Evolutionary conservation across 176 grass and related monocot species (phyloP).

Genomic region (Lolium rigidum): DNA sequence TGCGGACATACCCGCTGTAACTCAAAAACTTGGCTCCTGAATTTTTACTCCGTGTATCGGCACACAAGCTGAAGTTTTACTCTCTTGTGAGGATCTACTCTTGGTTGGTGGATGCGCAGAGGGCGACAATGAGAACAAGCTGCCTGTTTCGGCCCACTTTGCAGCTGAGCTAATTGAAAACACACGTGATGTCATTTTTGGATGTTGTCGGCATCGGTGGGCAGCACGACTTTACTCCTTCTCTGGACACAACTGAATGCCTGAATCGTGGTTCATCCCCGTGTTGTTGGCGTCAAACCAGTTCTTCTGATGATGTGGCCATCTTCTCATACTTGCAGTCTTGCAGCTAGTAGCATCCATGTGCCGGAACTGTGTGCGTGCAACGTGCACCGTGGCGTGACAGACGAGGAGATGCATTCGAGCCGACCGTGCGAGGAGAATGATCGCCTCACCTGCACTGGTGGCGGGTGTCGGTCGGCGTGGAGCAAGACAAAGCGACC

Average conservation of each 20-base stretch:
- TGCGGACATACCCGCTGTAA: too few species aligned
- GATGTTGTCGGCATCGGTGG: not conserved
- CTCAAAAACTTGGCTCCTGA: not conserved
- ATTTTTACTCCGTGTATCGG: not conserved
- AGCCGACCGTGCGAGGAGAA: not conserved
- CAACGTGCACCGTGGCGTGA: not conserved
- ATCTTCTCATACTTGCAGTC: too few species aligned
- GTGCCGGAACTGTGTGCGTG: not conserved
- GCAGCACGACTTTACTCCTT: too few species aligned
- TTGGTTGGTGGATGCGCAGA: constrained; percentile 15
- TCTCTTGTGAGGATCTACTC: not conserved
- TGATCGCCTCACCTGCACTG: not conserved
- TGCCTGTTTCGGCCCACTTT: not conserved
- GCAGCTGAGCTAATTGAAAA: constrained; percentile 6
- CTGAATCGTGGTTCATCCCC: too few species aligned
- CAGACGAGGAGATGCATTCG: not conserved
- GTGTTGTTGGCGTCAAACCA: too few species aligned
- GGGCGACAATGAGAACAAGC: not conserved
- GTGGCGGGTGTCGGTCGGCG: constrained; percentile 44
- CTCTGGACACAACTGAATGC: too few species aligned
- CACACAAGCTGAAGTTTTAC: not conserved
- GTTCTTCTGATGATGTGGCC: too few species aligned
- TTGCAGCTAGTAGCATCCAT: too few species aligned
- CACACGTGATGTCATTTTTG: not conserved
- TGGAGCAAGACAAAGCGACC: constrained; percentile 44